phyloP scores from a whole-genome alignment of 2,329 filamentous ascomycete genomes.

The Botryotinia convoluta region DNA sequence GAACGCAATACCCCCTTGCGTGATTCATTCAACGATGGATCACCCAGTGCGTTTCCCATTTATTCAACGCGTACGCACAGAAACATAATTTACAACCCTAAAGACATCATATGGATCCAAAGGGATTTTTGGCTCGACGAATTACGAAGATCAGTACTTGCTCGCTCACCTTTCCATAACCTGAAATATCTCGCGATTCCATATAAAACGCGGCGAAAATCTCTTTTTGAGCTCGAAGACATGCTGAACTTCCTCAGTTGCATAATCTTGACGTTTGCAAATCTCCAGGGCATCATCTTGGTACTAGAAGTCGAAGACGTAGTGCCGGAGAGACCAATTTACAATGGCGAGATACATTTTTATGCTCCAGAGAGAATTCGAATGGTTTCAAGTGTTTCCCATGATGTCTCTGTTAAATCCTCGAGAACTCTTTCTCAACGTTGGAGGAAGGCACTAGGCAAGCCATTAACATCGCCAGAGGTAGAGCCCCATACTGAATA shows the following conservation, averaged over 20 bases:
- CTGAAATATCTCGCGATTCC: background rate
- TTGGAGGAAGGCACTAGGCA: background rate
- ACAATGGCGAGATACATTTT: background rate
- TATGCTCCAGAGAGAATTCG: background rate
- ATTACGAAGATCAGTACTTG: background rate
- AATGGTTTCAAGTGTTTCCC: background rate
- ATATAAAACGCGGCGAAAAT: background rate
- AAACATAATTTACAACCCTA: background rate
- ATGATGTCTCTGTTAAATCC: background rate
- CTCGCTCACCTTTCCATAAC: background rate
- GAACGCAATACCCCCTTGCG: background rate
- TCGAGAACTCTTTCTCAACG: background rate
- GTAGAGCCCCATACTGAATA: background rate
- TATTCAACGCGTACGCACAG: background rate
- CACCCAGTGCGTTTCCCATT: background rate
- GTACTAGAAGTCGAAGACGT: background rate
- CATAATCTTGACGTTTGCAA: background rate
- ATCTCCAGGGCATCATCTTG: background rate
- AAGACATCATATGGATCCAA: slow-evolving; percentile 10
- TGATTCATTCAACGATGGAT: background rate
- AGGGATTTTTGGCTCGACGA: slow-evolving; percentile 15
- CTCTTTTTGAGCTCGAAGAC: background rate
- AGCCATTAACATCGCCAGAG: background rate
- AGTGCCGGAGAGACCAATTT: background rate
- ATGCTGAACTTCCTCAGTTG: background rate